These are phyloP conservation scores for Meira miltonrushii DNA, from an alignment of 1,284 basidiomycete species.

Conservation along the genomic window DNA sequence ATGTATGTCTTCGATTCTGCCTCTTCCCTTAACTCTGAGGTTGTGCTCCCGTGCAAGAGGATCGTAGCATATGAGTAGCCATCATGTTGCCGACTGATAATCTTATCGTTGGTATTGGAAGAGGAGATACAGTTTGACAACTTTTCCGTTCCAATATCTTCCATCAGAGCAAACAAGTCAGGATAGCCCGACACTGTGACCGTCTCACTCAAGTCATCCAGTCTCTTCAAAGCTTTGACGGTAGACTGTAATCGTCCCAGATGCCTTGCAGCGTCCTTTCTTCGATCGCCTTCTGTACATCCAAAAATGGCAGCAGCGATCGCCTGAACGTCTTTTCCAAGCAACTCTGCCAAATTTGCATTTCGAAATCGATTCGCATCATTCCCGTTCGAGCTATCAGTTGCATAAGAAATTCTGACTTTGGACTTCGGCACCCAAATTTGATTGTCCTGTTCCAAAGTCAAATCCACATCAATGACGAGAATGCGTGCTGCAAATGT, in stretches of 20 bases:
- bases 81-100: too few species aligned
- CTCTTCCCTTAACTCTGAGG: not conserved
- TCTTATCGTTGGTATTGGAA: too few species aligned
- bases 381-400: conserved; percentile 4
- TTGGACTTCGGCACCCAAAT: not conserved
- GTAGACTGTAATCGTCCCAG: not conserved
- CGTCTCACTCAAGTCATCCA: not conserved
- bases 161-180: conserved; percentile 8
- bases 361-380: not conserved
- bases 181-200: not conserved
- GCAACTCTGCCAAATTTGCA: not conserved
- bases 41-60: too few species aligned
- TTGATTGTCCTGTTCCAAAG: not conserved
- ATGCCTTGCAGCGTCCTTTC: not conserved
- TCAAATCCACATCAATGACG: conserved; percentile 5
- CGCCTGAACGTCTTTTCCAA: not conserved
- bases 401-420: conserved; percentile 7
- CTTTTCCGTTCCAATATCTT: not conserved
- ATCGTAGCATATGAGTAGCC: too few species aligned
- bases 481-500: conserved; percentile 7
- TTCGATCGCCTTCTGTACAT: not conserved
- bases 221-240: not conserved
- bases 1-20: not conserved
- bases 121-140: too few species aligned
- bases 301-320: not conserved